A percentile compares a stretch with the other conserved stretches of the same genome.
Conservation (phyloP, 352 stramenopile species). For the Phytophthora vignae region DNA sequence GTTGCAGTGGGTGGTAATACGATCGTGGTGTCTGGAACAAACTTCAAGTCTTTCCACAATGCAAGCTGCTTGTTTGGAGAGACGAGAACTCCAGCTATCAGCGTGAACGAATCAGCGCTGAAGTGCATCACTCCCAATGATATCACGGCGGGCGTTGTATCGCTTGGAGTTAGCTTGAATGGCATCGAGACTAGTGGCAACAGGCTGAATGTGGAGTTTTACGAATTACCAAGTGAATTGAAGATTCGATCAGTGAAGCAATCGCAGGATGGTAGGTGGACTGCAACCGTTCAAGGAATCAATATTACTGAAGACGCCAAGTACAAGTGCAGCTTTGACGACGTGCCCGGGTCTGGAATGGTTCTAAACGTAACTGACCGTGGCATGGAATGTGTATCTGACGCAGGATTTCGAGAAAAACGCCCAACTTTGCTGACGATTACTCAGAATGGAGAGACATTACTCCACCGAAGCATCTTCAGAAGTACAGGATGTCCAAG, state of each 20-base stretch:
- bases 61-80: slow-evolving; percentile 47
- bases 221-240: slow-evolving; percentile 14
- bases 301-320: slow-evolving; percentile 18
- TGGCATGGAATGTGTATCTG: slow-evolving; percentile 27
- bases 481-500: slow-evolving; percentile 26
- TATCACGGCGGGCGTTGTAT: neutral
- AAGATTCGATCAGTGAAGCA: slow-evolving; percentile 18
- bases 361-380: slow-evolving; percentile 19
- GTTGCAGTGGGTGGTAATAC: slow-evolving; percentile 11
- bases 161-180: slow-evolving; percentile 50
- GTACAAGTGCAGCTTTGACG: slow-evolving; percentile 43
- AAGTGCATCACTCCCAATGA: slow-evolving; percentile 42
- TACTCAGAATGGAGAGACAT: slow-evolving; percentile 13
- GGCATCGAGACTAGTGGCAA: slow-evolving; percentile 45
- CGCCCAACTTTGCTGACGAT: slow-evolving; percentile 26
- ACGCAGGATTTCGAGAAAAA: neutral
- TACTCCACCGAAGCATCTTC: slow-evolving; percentile 27
- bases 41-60: slow-evolving; percentile 41
- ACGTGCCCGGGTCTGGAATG: slow-evolving; percentile 15
- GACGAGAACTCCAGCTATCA: slow-evolving; percentile 25
- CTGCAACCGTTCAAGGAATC: slow-evolving; percentile 17
- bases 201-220: slow-evolving; percentile 32
- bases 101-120: slow-evolving; percentile 40
- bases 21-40: slow-evolving; percentile 52
- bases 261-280: slow-evolving; percentile 14